Base-by-base conservation (phyloP, 495 filamentous ascomycete genomes). In the Elasticomyces elasticus region DNA sequence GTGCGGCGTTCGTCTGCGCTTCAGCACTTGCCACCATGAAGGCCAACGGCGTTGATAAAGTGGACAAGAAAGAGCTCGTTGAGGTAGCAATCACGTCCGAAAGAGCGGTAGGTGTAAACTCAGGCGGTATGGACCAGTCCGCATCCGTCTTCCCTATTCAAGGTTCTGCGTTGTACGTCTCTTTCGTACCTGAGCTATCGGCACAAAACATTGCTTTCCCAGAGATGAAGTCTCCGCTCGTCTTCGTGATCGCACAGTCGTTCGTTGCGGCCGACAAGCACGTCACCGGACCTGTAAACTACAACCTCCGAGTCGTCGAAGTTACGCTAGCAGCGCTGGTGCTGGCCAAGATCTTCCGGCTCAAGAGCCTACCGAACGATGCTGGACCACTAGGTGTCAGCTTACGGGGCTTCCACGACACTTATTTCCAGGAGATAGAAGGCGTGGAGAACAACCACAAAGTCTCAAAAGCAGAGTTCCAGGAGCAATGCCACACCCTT, bases 111-210 rank as follows among this genome's bases (percentile, higher is more conserved):
- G 92, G 92, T 26, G 94, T 98, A 37, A 96, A 96, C 67, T 94
- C 89, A 5, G 92, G 92, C 65, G 92, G 80, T 42, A 97, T 98
- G 92, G 92, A 98, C 67, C 94, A 98, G 71, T 84, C 89, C n/a
- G 92, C 92, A 24, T 95, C 89, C 4, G 90, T 98, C 56, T 92
- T 98, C 68, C 87, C 87, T 1, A 73, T 84, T 61, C 79, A 81
- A 47, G 92, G 87, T 51, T 89, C 82, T 51, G 87, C 92, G 23
- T 78, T 95, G 31, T 89, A 92, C 66, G 91, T 95, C 51, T 86
- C 83, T 41, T 97, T 98, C 74, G 81, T 79, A 50, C 92, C 94
- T 2, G 71, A 71, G n/a, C 82, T 97, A 43, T 72, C 74, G 26
- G 89, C 80, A 23, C 74, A 81, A 31, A 82, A 89, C 17, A 82